Percentiles rank a stretch among this genome's conserved stretches.
Evolutionary conservation across 805 yeast species (phyloP).

Genomic region (Saccharomycopsis sp.): DNA sequence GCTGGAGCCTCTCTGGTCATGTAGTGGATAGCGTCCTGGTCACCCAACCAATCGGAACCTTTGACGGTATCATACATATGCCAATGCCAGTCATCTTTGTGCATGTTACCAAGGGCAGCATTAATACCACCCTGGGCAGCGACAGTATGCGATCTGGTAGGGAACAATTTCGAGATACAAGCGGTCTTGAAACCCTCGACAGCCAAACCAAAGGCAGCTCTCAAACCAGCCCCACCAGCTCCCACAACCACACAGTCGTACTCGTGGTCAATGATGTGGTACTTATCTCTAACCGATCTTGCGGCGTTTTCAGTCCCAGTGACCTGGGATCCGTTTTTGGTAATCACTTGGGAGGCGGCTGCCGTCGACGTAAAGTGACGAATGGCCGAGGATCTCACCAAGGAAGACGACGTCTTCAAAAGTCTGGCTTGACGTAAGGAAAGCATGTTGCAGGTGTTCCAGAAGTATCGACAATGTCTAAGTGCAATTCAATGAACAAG

Average conservation of each 20-base stretch:
- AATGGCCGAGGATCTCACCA: background rate
- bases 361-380: constrained; percentile 7
- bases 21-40: constrained; percentile 97
- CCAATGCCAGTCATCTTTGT: constrained; percentile 98
- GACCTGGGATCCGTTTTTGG: constrained; percentile 26
- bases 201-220: constrained; percentile 97
- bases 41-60: constrained; percentile 99
- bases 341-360: constrained; percentile 27
- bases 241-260: constrained; percentile 97
- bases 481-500: background rate
- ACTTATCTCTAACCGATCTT: constrained; percentile 54
- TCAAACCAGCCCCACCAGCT: constrained; percentile 98
- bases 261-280: constrained; percentile 93
- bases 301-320: constrained; percentile 46
- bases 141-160: constrained; percentile 97
- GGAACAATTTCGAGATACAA: constrained; percentile 93
- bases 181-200: constrained; percentile 97
- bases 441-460: background rate
- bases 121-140: constrained; percentile 99
- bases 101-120: constrained; percentile 98
- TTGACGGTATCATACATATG: constrained; percentile 99
- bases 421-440: background rate
- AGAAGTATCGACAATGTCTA: background rate
- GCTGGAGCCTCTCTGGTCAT: constrained; percentile 98
- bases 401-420: background rate